Percentiles rank a stretch among this genome's conserved stretches.
Conservation (phyloP, 108 stramenopile species). For the Parietichytrium sp. region DNA sequence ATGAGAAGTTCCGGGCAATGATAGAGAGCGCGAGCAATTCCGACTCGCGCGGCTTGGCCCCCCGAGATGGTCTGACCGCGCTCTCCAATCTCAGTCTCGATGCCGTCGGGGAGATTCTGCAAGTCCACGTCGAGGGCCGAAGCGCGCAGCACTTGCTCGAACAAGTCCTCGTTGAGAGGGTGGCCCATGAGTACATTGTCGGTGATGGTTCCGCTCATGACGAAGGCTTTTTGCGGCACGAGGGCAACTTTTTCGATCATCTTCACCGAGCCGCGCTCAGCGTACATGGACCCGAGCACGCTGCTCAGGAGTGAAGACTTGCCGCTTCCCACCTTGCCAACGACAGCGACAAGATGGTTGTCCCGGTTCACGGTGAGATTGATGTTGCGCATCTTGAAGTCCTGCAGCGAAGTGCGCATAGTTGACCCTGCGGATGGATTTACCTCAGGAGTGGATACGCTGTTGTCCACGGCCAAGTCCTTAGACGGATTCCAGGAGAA, state of each 20-base stretch:
- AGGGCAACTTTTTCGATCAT: slow-evolving; percentile 59
- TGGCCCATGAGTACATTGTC: slow-evolving; percentile 77
- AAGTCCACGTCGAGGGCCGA: slow-evolving; percentile 87
- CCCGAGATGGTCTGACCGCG: slow-evolving; percentile 83
- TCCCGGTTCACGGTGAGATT: neutral
- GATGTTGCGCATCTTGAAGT: neutral
- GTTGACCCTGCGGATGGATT: too few species aligned
- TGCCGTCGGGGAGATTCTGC: slow-evolving; percentile 81
- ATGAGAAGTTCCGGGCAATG: slow-evolving; percentile 71
- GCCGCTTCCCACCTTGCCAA: slow-evolving; percentile 81
- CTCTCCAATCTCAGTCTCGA: slow-evolving; percentile 89
- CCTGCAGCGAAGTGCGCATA: too few species aligned
- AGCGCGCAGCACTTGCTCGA: slow-evolving; percentile 70
- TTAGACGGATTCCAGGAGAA: neutral
- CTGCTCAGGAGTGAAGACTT: slow-evolving; percentile 82
- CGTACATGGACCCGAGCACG: slow-evolving; percentile 79
- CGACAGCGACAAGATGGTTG: slow-evolving; percentile 53
- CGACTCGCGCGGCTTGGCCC: slow-evolving; percentile 79
- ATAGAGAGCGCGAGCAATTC: slow-evolving; percentile 75
- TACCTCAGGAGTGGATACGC: neutral
- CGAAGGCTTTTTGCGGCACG: slow-evolving; percentile 84
- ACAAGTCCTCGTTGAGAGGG: slow-evolving; percentile 73
- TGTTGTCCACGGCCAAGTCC: neutral
- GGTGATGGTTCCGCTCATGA: slow-evolving; percentile 80
- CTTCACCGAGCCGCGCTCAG: neutral